These are phyloP conservation scores for Aureobasidium sp. DNA, from an alignment of 2,329 filamentous ascomycete genomes.

Conservation along the genomic window DNA sequence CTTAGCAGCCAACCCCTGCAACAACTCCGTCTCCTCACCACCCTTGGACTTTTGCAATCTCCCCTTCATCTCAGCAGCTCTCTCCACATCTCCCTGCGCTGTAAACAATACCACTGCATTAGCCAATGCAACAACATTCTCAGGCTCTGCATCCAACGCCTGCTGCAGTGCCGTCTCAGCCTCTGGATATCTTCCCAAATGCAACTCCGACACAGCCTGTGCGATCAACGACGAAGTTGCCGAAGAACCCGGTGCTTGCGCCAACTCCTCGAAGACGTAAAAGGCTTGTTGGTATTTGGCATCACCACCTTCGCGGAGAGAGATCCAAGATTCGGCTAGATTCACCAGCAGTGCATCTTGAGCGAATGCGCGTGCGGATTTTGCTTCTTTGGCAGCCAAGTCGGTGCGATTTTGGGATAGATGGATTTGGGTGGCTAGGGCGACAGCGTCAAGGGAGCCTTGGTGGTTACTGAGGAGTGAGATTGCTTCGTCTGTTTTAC, in stretches of 20 bases:
- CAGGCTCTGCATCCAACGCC: conserved; percentile 77
- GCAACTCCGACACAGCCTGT: conserved; percentile 92
- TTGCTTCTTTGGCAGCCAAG: conserved; percentile 89
- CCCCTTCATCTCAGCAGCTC: conserved; percentile 62
- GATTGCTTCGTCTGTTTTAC: conserved; percentile 87
- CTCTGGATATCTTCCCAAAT: conserved; percentile 89
- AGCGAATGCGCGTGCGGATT: conserved; percentile 89
- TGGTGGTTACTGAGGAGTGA: conserved; percentile 84
- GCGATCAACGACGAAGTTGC: conserved; percentile 81
- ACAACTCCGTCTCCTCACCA: conserved; percentile 10
- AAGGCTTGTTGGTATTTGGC: conserved; percentile 97
- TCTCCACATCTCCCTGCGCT: conserved; percentile 72
- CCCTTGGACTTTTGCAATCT: conserved; percentile 60
- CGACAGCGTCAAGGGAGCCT: conserved; percentile 81
- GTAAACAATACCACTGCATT: conserved; percentile 85
- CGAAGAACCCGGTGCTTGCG: conserved; percentile 84
- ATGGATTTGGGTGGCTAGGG: conserved; percentile 92
- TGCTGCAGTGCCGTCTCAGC: conserved; percentile 88
- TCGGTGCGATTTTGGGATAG: conserved; percentile 93
- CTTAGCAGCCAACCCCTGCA: conserved; percentile 79
- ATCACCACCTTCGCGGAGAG: conserved; percentile 89
- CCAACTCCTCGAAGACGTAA: conserved; percentile 98
- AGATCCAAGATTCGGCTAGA: conserved; percentile 95
- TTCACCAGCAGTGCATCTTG: conserved; percentile 96
- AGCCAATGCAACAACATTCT: conserved; percentile 79